phyloP scores from a whole-genome alignment of 192 early-diverging fungal species.

The Dissophora ornata region DNA sequence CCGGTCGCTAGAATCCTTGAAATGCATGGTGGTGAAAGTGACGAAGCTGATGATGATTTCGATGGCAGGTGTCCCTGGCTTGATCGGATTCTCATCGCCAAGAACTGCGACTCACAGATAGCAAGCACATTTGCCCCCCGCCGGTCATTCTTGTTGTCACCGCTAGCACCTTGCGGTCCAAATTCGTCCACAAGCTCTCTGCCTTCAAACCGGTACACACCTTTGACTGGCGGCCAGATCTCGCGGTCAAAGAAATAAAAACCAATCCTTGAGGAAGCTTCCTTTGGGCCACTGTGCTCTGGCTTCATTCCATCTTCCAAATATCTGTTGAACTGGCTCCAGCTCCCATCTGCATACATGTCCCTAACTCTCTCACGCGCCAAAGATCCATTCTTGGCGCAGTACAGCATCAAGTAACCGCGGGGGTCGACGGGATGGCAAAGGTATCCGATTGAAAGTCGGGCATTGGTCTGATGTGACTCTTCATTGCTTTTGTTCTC shows the following conservation, averaged over 20 bases:
- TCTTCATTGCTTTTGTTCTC: conserved; percentile 49
- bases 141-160: background rate
- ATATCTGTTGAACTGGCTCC: conserved; percentile 68
- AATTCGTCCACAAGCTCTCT: conserved; percentile 56
- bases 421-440: conserved; percentile 71
- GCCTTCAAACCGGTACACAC: conserved; percentile 71
- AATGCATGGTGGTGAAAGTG: conserved; percentile 29
- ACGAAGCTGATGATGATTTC: conserved; percentile 7
- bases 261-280: conserved; percentile 53
- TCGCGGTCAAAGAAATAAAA: conserved; percentile 82
- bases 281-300: background rate
- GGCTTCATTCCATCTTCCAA: conserved; percentile 36
- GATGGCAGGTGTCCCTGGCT: conserved; percentile 35
- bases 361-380: conserved; percentile 77
- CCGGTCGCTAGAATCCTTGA: conserved; percentile 77
- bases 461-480: conserved; percentile 20
- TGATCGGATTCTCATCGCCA: conserved; percentile 74
- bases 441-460: conserved; percentile 62
- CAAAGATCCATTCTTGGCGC: conserved; percentile 90
- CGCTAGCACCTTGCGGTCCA: too few species aligned
- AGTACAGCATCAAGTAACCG: conserved; percentile 80
- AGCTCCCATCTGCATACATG: conserved; percentile 60
- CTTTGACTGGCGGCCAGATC: conserved; percentile 78
- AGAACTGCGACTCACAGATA: conserved; percentile 78
- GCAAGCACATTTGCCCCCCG: conserved; percentile 63